Evolutionary conservation across 2,329 filamentous ascomycete genomes (phyloP).

Genomic region (Emydomyces testavorans): DNA sequence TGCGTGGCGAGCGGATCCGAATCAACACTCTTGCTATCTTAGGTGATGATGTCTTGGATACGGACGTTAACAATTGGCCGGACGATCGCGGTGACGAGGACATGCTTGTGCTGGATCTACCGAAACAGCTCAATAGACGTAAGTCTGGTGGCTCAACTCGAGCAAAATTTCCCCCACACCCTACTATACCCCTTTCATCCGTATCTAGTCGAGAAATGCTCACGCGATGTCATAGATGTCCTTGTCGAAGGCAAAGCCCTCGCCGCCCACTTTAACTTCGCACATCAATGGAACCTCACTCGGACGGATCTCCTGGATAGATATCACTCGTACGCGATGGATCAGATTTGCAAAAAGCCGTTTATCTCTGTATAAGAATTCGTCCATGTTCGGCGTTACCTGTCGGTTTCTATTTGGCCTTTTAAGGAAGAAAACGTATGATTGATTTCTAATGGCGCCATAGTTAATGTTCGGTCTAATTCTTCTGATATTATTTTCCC

Average conservation of each 20-base stretch:
- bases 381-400: too few relatives aligned
- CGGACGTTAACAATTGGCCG: slow-evolving; percentile 7
- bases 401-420: too few relatives aligned
- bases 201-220: neutral
- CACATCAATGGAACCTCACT: slow-evolving; percentile 1
- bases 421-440: too few relatives aligned
- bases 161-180: too few relatives aligned
- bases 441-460: too few relatives aligned
- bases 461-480: too few relatives aligned
- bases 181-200: neutral
- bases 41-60: slow-evolving; percentile 7
- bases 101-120: slow-evolving; percentile 7
- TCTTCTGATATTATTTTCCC: too few relatives aligned
- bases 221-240: neutral
- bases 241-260: slow-evolving; percentile 9
- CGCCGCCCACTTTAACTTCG: slow-evolving; percentile 8
- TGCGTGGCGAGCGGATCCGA: slow-evolving; percentile 8
- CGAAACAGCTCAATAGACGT: slow-evolving; percentile 9
- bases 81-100: slow-evolving; percentile 7
- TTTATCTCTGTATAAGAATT: neutral
- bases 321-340: slow-evolving; percentile 6
- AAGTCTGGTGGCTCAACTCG: neutral
- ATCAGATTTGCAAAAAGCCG: slow-evolving; percentile 1
- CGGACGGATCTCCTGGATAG: slow-evolving; percentile 9
- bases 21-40: slow-evolving; percentile 8